Conservation (phyloP, 192 early-diverging fungal species). For the Podochytrium sp. region DNA sequence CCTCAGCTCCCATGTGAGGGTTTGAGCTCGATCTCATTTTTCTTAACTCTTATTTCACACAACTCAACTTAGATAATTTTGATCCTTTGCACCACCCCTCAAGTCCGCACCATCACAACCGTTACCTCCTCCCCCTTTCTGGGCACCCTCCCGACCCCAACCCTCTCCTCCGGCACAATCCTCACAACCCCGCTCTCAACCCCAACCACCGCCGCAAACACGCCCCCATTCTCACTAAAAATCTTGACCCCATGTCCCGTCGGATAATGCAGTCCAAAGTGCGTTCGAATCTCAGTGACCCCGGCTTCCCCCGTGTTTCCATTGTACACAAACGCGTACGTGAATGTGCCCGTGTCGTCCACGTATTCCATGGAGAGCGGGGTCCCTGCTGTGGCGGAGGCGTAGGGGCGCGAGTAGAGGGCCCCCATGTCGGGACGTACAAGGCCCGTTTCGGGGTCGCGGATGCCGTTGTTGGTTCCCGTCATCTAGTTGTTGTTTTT, state of each 20-base stretch:
- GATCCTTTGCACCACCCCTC: too few species aligned
- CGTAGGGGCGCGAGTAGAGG: constrained; percentile 28
- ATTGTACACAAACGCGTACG: constrained; percentile 11
- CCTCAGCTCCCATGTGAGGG: too few species aligned
- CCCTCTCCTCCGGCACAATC: neutral
- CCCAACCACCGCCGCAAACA: neutral
- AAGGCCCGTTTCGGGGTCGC: constrained; percentile 15
- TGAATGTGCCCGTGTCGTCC: constrained; percentile 24
- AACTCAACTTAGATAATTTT: too few species aligned
- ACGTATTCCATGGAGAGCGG: constrained; percentile 10
- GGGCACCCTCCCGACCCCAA: neutral
- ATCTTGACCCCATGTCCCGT: neutral
- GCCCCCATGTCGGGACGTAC: constrained; percentile 32
- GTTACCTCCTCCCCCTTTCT: constrained; percentile 5
- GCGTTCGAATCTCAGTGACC: constrained; percentile 13
- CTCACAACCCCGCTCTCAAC: neutral
- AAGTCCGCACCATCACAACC: neutral
- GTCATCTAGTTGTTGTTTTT: constrained; percentile 14
- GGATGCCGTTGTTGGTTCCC: constrained; percentile 35
- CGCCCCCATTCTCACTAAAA: neutral
- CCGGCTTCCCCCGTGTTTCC: neutral
- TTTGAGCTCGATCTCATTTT: too few species aligned
- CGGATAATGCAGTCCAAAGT: constrained; percentile 26
- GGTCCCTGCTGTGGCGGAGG: constrained; percentile 22
- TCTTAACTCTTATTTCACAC: too few species aligned